phyloP scores from a whole-genome alignment of 2,329 filamentous ascomycete genomes.

The Sporothrix phasma region DNA sequence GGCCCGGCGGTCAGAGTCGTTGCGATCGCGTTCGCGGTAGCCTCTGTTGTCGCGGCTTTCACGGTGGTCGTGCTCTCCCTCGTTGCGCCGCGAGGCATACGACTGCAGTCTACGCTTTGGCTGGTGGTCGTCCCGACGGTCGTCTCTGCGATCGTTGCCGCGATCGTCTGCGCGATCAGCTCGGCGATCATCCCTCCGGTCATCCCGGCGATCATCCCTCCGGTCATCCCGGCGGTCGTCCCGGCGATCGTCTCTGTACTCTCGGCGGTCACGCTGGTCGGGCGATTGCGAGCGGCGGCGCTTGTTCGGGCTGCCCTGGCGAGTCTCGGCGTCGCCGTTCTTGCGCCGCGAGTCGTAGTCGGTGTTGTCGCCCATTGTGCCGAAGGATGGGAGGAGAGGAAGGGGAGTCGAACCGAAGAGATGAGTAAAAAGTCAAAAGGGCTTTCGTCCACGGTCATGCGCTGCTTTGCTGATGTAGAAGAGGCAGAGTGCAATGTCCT shows the following conservation, averaged over 20 bases:
- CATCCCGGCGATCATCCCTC: background rate
- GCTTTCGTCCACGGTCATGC: too few relatives aligned
- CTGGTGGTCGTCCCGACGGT: conserved; percentile 2
- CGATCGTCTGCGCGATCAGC: background rate
- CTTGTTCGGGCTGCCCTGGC: background rate
- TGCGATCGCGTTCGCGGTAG: background rate
- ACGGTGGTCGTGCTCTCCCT: background rate
- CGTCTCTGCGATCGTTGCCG: background rate
- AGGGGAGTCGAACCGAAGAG: background rate
- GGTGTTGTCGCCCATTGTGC: conserved; percentile 5
- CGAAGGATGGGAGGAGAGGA: background rate
- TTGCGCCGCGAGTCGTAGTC: background rate
- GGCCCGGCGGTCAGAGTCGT: conserved; percentile 19
- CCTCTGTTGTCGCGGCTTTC: background rate
- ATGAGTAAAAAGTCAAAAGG: background rate
- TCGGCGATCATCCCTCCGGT: background rate
- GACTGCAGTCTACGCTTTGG: background rate
- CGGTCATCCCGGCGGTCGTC: background rate
- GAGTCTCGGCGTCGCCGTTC: background rate
- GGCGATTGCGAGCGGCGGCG: conserved; percentile 11
- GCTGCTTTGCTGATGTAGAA: background rate
- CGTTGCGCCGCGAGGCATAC: background rate
- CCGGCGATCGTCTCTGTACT: background rate
- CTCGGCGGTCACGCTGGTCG: background rate
- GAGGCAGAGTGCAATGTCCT: too few relatives aligned